A percentile compares a stretch with the other conserved stretches of the same genome.
phyloP scores from a whole-genome alignment of 208 protist species.

The Leishmania turanica region DNA sequence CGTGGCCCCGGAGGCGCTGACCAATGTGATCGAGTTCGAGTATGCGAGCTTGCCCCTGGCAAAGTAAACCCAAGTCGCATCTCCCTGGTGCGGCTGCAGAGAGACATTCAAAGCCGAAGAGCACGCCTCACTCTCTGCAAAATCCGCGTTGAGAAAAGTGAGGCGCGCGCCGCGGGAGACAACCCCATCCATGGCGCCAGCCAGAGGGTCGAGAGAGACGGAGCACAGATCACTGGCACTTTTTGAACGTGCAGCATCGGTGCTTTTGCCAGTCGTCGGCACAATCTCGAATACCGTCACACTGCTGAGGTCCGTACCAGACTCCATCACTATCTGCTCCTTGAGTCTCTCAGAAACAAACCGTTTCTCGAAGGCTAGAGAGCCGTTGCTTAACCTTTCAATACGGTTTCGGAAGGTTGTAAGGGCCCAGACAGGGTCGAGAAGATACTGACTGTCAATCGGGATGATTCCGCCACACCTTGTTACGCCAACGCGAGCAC shows the following conservation, averaged over 20 bases:
- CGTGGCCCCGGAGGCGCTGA: not conserved
- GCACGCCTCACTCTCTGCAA: constrained; percentile 1
- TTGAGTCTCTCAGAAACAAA: not conserved
- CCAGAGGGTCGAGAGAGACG: constrained; percentile 36
- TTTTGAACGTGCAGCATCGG: not conserved
- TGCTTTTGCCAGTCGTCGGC: not conserved
- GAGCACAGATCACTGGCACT: constrained; percentile 15
- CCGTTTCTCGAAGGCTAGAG: constrained; percentile 30
- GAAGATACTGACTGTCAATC: constrained; percentile 59
- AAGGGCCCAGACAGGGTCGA: constrained; percentile 51
- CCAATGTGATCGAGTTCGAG: constrained; percentile 26
- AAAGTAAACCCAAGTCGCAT: not conserved
- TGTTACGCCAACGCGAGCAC: constrained; percentile 30
- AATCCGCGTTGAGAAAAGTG: constrained; percentile 11
- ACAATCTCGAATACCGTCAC: constrained; percentile 50
- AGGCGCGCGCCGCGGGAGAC: constrained; percentile 27
- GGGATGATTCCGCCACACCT: constrained; percentile 57
- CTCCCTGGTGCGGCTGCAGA: not conserved
- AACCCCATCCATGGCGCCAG: constrained; percentile 32
- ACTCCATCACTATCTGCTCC: constrained; percentile 34
- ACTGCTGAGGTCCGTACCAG: constrained; percentile 33
- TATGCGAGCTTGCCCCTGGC: not conserved
- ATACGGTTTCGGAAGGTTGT: constrained; percentile 15
- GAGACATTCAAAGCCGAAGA: constrained; percentile 11
- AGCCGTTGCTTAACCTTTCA: constrained; percentile 14